These are phyloP conservation scores for Fusarium torulosum DNA, from an alignment of 2,329 filamentous ascomycete species.

Conservation along the genomic window DNA sequence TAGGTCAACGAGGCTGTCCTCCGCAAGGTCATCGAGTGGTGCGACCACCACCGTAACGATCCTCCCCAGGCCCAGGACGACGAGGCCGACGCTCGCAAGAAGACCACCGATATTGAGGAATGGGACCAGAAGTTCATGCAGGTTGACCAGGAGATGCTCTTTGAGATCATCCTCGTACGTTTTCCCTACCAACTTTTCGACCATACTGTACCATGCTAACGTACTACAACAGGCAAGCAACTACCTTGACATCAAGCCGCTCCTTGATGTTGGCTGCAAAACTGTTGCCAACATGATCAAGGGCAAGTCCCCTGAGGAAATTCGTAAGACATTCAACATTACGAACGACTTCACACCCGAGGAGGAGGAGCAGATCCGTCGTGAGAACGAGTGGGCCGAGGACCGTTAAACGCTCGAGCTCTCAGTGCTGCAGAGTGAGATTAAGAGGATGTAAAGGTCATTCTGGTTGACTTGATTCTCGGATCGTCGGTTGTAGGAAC, in stretches of 20 bases:
- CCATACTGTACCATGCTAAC: conserved; percentile 39
- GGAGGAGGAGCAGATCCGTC: conserved; percentile 97
- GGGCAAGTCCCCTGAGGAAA: conserved; percentile 99
- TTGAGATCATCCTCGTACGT: conserved; percentile 96
- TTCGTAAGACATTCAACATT: conserved; percentile 99
- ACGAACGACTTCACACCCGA: conserved; percentile 99
- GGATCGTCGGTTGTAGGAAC: conserved; percentile 2
- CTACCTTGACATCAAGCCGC: conserved; percentile 98
- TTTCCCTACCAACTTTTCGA: not conserved
- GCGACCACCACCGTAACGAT: conserved; percentile 92
- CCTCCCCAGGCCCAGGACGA: conserved; percentile 86
- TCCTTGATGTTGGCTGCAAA: conserved; percentile 98
- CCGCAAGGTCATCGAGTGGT: conserved; percentile 98
- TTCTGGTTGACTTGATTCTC: conserved; percentile 4
- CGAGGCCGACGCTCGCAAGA: conserved; percentile 93
- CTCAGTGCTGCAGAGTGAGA: not conserved
- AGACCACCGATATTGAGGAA: conserved; percentile 98
- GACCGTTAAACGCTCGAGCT: conserved; percentile 69
- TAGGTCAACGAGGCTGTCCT: conserved; percentile 93
- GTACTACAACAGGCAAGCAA: conserved; percentile 79
- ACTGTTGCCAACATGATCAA: conserved; percentile 99
- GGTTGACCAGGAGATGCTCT: conserved; percentile 99
- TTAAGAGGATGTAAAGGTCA: conserved; percentile 4
- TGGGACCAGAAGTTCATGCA: conserved; percentile 99
- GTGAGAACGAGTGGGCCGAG: conserved; percentile 93